Evolutionary conservation across 345 rosid genomes (phyloP), one percentile per base, ranked within the genome.

Genomic region (Eucalyptus cloeziana): DNA sequence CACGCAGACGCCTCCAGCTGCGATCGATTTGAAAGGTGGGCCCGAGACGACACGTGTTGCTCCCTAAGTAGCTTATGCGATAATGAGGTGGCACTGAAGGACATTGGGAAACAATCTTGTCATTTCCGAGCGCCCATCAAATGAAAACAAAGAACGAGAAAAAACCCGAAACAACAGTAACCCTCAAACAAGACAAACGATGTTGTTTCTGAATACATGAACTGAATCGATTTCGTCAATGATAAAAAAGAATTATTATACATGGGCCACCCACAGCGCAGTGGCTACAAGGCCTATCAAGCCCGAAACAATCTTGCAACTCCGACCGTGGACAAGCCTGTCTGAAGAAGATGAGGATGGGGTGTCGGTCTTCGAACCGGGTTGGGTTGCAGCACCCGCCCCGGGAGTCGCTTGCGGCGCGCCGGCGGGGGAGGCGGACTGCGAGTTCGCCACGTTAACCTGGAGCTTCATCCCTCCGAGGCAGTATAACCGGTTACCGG

Each of bases 381-480:
- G 92, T 33, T 47, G 92, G 71, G 92, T 91, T 45, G 54, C 80
- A 49, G 90, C 90, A n/a, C 52, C 62, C 3, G 88, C 11, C 27
- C 90, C 50, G 17, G 95, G 93, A 88, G 91, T 86, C 2, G 93
- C 87, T 7, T 33, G 64, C 7, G 99, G 99, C 8, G 96, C 91
- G 10, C 89, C 93, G 30, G 76, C 93, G 2, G 96, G 92, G 6
- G 97, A 91, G 88, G 91, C 85, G 31, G 95, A 90, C 43, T 86
- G 89, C 52, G 92, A 91, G 19, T 88, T 95, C 90, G 79, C 86
- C 14, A 94, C 96, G 30, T 92, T 86, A 21, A 95, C 96, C 85
- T 51, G 93, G 21, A 98, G 93, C 92, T 92, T 98, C 99, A 97
- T 94, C 52, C 99, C 99, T 25, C 98, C 96, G 10, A 96, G 92